Evolutionary conservation across 2,329 filamentous ascomycete species (phyloP).

Genomic region (Aquanectria penicillioides): DNA sequence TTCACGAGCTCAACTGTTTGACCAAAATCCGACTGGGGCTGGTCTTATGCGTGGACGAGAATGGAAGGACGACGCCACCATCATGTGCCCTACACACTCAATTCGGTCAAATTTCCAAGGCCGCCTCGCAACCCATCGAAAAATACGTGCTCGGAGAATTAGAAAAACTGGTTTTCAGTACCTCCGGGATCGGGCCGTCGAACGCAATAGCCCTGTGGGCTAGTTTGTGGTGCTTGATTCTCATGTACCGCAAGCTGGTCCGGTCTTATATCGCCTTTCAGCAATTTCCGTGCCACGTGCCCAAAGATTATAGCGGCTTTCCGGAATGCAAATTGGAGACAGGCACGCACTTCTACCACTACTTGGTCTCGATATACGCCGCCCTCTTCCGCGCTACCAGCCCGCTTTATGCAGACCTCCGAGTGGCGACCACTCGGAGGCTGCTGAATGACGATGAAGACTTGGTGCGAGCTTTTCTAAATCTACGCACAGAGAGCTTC

Average conservation of each 20-base stretch:
- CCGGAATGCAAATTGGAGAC: slow-evolving; percentile 41
- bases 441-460: slow-evolving; percentile 37
- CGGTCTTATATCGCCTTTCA: slow-evolving; percentile 42
- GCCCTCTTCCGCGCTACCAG: slow-evolving; percentile 41
- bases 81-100: slow-evolving; percentile 43
- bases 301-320: slow-evolving; percentile 42
- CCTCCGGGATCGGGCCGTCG: slow-evolving; percentile 33
- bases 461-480: slow-evolving; percentile 39
- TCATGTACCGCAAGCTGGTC: slow-evolving; percentile 43
- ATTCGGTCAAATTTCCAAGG: slow-evolving; percentile 42
- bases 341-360: slow-evolving; percentile 43
- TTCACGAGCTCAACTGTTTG: slow-evolving; percentile 41
- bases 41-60: slow-evolving; percentile 37
- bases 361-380: slow-evolving; percentile 42
- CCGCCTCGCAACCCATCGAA: slow-evolving; percentile 40
- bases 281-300: slow-evolving; percentile 42
- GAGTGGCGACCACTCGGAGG: slow-evolving; percentile 35
- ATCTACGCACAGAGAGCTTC: slow-evolving; percentile 42
- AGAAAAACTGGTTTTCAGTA: slow-evolving; percentile 40
- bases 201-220: slow-evolving; percentile 42
- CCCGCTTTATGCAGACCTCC: slow-evolving; percentile 41
- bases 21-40: slow-evolving; percentile 40
- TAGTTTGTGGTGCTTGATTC: slow-evolving; percentile 41
- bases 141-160: slow-evolving; percentile 38
- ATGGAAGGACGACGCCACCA: slow-evolving; percentile 35